Evolutionary conservation across 2,329 filamentous ascomycete genomes (phyloP).

Genomic region (Whalleya microplaca): DNA sequence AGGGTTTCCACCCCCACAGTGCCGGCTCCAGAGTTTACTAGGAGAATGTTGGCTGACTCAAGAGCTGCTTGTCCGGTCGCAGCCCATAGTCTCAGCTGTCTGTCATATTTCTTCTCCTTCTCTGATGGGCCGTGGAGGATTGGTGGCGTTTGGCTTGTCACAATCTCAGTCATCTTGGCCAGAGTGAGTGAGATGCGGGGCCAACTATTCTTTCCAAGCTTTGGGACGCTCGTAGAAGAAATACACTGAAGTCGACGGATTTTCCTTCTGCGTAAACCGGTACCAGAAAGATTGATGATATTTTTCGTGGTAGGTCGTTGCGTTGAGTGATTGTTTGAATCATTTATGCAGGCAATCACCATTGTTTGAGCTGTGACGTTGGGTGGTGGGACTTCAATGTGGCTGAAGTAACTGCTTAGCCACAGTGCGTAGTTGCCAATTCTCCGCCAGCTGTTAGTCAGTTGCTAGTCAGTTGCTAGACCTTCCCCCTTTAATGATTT

Average conservation of each 20-base stretch:
- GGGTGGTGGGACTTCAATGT: neutral
- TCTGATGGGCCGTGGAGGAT: conserved; percentile 58
- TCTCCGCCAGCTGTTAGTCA: neutral
- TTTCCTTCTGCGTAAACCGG: neutral
- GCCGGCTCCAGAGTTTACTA: conserved; percentile 86
- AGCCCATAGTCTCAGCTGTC: conserved; percentile 94
- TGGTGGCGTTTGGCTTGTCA: conserved; percentile 50
- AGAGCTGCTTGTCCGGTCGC: conserved; percentile 88
- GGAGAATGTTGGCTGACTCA: conserved; percentile 87
- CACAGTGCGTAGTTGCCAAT: neutral
- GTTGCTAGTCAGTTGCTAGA: too few species aligned
- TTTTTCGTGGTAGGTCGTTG: neutral
- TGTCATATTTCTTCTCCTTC: conserved; percentile 83
- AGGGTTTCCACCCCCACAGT: conserved; percentile 88
- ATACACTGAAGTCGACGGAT: neutral
- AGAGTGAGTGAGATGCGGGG: neutral
- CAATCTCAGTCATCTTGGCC: conserved; percentile 48
- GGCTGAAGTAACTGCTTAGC: neutral
- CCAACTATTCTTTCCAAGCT: neutral
- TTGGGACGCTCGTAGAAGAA: neutral
- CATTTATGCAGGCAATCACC: neutral
- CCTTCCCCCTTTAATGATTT: too few species aligned
- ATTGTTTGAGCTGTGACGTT: neutral
- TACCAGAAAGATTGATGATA: neutral
- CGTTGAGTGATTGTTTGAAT: neutral